Percentiles rank a stretch among this genome's conserved stretches.
Evolutionary conservation across 805 yeast species (phyloP).

Genomic region (Candida palmyrensis): DNA sequence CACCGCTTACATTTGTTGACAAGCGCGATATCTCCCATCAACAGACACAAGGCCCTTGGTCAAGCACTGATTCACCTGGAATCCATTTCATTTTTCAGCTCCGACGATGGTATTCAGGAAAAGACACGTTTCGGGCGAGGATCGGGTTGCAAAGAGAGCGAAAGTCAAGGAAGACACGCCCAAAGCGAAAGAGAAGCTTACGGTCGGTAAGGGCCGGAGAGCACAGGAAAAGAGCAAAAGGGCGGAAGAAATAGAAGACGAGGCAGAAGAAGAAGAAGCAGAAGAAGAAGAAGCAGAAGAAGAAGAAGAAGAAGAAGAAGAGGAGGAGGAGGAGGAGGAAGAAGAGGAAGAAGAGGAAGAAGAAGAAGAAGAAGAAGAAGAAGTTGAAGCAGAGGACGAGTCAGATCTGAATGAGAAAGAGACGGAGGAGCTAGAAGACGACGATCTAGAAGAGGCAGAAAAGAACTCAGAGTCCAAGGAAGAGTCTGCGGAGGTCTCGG

Average conservation of each 20-base stretch:
- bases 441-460: conserved; percentile 13
- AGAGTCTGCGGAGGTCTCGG: not conserved
- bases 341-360: conserved; percentile 20
- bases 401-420: conserved; percentile 19
- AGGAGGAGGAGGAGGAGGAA: conserved; percentile 11
- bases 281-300: conserved; percentile 16
- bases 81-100: not conserved
- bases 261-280: conserved; percentile 14
- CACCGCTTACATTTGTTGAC: too few species aligned
- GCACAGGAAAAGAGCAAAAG: not conserved
- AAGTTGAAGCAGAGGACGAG: conserved; percentile 15
- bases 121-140: conserved; percentile 1
- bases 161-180: conserved; percentile 1
- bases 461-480: conserved; percentile 14
- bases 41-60: too few species aligned
- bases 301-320: conserved; percentile 20
- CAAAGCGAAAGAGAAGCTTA: not conserved
- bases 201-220: not conserved
- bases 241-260: conserved; percentile 7
- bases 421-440: conserved; percentile 17
- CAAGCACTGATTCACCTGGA: too few species aligned
- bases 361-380: conserved; percentile 15
- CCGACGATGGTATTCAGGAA: conserved; percentile 3
- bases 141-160: conserved; percentile 1
- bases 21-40: too few species aligned